phyloP scores from a whole-genome alignment of 148 eudicot species.

The Euryodendron excelsum region DNA sequence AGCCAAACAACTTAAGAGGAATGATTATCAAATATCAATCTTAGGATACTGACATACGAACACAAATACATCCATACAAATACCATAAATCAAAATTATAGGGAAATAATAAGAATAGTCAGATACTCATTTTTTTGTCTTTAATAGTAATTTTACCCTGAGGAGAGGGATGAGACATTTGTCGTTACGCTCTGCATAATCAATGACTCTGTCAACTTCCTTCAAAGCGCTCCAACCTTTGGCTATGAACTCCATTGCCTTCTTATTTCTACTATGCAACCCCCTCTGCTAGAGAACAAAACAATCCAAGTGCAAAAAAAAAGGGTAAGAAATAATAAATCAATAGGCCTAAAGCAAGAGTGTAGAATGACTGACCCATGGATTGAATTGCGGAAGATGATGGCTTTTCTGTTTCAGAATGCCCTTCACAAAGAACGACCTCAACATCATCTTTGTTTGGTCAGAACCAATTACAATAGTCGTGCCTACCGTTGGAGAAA shows the following conservation, averaged over 20 bases:
- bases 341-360: not conserved
- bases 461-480: not conserved
- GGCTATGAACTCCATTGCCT: slow-evolving; percentile 84
- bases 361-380: slow-evolving; percentile 31
- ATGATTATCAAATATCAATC: not conserved
- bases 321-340: not conserved
- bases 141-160: slow-evolving; percentile 44
- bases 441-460: slow-evolving; percentile 32
- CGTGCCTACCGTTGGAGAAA: not conserved
- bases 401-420: slow-evolving; percentile 18
- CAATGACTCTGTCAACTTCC: slow-evolving; percentile 92
- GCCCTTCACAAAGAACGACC: slow-evolving; percentile 32
- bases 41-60: not conserved
- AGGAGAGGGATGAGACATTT: slow-evolving; percentile 80
- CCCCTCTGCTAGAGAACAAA: slow-evolving; percentile 47
- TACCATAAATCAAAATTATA: not conserved
- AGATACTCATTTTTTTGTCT: not conserved
- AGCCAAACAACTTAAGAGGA: not conserved
- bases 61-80: not conserved
- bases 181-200: slow-evolving; percentile 74
- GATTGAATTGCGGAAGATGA: slow-evolving; percentile 28
- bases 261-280: slow-evolving; percentile 88
- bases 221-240: slow-evolving; percentile 88
- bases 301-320: not conserved
- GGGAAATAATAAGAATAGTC: not conserved